A percentile compares a stretch with the other conserved stretches of the same genome.
phyloP scores from a whole-genome alignment of 352 stramenopile species.

The Globisporangium echinulatum region DNA sequence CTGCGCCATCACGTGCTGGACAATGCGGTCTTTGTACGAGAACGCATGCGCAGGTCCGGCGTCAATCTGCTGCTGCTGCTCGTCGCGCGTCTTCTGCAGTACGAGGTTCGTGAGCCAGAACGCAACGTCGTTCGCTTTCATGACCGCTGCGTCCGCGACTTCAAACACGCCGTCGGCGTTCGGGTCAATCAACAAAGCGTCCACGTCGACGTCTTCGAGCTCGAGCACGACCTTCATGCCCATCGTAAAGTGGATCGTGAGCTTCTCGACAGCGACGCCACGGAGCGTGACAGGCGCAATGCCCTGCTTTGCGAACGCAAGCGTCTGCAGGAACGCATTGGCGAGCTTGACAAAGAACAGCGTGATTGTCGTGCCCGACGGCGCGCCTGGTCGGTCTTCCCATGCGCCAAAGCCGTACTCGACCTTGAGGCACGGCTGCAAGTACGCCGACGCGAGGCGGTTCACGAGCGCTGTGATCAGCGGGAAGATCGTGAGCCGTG shows the following conservation, averaged over 20 bases:
- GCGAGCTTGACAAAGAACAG: conserved; percentile 52
- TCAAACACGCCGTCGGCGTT: conserved; percentile 35
- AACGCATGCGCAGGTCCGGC: conserved; percentile 19
- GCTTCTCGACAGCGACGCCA: conserved; percentile 29
- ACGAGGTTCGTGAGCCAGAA: conserved; percentile 30
- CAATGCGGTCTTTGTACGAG: conserved; percentile 53
- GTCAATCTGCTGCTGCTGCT: conserved; percentile 24
- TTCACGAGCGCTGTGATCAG: conserved; percentile 47
- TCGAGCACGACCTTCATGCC: conserved; percentile 52
- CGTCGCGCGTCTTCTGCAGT: conserved; percentile 27
- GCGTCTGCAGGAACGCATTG: conserved; percentile 41
- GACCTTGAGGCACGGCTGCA: conserved; percentile 42
- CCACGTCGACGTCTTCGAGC: conserved; percentile 36
- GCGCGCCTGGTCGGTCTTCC: conserved; percentile 20
- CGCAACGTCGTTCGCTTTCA: conserved; percentile 43
- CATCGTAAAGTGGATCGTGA: conserved; percentile 40
- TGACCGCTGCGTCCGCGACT: conserved; percentile 40
- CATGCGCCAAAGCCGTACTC: conserved; percentile 49
- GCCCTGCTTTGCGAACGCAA: conserved; percentile 53
- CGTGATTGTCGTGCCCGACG: conserved; percentile 40
- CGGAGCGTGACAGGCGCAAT: conserved; percentile 37
- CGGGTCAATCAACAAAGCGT: conserved; percentile 36
- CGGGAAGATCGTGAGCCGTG: conserved; percentile 51
- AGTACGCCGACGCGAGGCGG: conserved; percentile 40
- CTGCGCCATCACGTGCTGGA: conserved; percentile 54